These are phyloP conservation scores for Zygosaccharomyces bailii DNA, from an alignment of 805 yeast genomes.

Conservation along the genomic window DNA sequence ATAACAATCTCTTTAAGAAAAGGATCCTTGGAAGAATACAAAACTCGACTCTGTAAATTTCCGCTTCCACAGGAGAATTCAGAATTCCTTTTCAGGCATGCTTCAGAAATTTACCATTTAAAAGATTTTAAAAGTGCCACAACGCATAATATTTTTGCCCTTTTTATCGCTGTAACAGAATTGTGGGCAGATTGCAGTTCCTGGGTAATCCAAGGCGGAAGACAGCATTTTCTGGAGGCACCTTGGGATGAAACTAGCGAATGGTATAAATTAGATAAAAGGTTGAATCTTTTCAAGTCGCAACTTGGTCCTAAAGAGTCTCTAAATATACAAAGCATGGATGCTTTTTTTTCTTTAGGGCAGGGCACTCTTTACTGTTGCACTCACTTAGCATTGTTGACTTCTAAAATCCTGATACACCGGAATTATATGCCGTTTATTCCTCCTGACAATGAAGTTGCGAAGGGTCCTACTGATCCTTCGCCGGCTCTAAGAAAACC, in stretches of 20 bases:
- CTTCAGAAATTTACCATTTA: background rate
- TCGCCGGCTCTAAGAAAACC: background rate
- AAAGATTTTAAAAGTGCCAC: background rate
- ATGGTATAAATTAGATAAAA: constrained; percentile 1
- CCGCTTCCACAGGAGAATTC: constrained; percentile 6
- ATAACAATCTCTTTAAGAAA: constrained; percentile 4
- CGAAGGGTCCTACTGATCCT: constrained; percentile 3
- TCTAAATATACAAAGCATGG: constrained; percentile 4
- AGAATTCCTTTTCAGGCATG: constrained; percentile 3
- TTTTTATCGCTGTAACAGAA: constrained; percentile 6
- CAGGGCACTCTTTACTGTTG: constrained; percentile 6
- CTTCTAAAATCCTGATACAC: constrained; percentile 5
- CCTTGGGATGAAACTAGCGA: constrained; percentile 6
- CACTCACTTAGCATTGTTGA: constrained; percentile 2
- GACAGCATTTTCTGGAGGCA: background rate
- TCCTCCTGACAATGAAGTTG: constrained; percentile 1
- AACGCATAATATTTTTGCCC: constrained; percentile 1
- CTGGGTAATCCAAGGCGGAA: constrained; percentile 9
- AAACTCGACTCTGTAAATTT: constrained; percentile 2
- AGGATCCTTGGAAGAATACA: constrained; percentile 3
- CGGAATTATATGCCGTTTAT: constrained; percentile 7
- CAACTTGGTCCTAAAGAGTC: constrained; percentile 5
- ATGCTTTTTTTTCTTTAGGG: constrained; percentile 5
- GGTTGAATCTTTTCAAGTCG: background rate
- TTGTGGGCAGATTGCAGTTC: constrained; percentile 9